Base-by-base conservation (phyloP, 78 protist species). In the Dictyostelium brefeldianum region DNA sequence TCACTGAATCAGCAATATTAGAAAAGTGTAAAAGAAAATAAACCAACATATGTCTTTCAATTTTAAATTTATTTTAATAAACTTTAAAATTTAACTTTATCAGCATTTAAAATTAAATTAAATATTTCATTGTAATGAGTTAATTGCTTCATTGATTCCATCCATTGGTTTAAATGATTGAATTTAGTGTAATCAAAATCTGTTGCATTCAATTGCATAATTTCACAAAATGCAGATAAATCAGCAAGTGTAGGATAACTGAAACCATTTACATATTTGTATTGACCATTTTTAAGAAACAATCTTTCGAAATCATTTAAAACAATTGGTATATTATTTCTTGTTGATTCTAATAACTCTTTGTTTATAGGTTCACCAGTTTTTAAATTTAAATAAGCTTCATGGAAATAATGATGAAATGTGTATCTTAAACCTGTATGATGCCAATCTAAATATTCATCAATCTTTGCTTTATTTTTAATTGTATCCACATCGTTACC, bases 371-470 rank as follows among this genome's bases (percentile, higher is more conserved):
- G 47, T 69, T 22, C n/a, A 9, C 10, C 12, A 10, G 7, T 31
- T 11, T 9, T 18, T 36, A 36, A 36, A 36, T 36, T 36, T 36
- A 36, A 36, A 36, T 36, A 36, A 3, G 43, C 43, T 36, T 36
- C 43, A 36, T 36, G 59, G 27, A 54, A 78, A 78, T 27, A 54
- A 31, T 20, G 50, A 25, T 27, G 43, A 36, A 36, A 36, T 64
- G 36, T 27, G 48, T 53, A 27, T 50, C 57, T 77, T 4, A 75
- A 22, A 9, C 70, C 70, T 31, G 56, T 25, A 78, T 78, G 83
- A n/a, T 56, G 71, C 83, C 83, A 78, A 54, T 78, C 83, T 43
- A 78, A 78, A 78, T 78, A 78, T 25, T 48, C 56, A 56, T 78
- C 83, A 7, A 78, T 50, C 20, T 54, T 51, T 0, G 48, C 29